A percentile compares a stretch with the other conserved stretches of the same genome.
phyloP scores from a whole-genome alignment of 495 filamentous ascomycete species.

The Penicillium roqueforti region DNA sequence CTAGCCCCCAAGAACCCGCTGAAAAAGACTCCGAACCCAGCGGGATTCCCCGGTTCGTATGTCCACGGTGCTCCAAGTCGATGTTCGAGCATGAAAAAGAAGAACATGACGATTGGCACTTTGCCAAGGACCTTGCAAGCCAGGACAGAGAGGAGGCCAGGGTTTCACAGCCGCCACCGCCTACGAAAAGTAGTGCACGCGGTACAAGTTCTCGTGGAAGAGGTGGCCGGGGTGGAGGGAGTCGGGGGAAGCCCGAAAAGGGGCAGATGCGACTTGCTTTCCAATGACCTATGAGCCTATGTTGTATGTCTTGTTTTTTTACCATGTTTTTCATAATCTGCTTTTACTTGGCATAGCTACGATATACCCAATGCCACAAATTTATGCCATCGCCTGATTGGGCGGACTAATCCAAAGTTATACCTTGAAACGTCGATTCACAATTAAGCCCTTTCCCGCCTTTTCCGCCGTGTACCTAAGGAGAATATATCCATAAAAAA shows the following conservation, averaged over 20 bases:
- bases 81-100: conserved; percentile 55
- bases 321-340: not conserved
- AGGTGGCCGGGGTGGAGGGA: conserved; percentile 26
- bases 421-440: no score
- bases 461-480: no score
- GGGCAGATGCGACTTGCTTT: conserved; percentile 74
- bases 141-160: conserved; percentile 46
- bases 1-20: not conserved
- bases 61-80: conserved; percentile 59
- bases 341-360: not conserved
- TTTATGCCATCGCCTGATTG: not conserved
- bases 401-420: not conserved
- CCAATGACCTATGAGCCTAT: conserved; percentile 6
- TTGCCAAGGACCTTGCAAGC: conserved; percentile 78
- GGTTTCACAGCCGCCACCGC: conserved; percentile 20
- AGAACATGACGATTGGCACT: conserved; percentile 94
- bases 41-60: conserved; percentile 34
- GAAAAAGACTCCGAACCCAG: not conserved
- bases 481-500: no score
- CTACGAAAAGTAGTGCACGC: conserved; percentile 19
- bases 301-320: not conserved
- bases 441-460: no score
- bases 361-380: conserved; percentile 4
- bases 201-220: conserved; percentile 30
- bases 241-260: conserved; percentile 58